A percentile compares a stretch with the other conserved stretches of the same genome.
phyloP scores from a whole-genome alignment of 78 protist genomes.

The Dictyostelium citrinum region DNA sequence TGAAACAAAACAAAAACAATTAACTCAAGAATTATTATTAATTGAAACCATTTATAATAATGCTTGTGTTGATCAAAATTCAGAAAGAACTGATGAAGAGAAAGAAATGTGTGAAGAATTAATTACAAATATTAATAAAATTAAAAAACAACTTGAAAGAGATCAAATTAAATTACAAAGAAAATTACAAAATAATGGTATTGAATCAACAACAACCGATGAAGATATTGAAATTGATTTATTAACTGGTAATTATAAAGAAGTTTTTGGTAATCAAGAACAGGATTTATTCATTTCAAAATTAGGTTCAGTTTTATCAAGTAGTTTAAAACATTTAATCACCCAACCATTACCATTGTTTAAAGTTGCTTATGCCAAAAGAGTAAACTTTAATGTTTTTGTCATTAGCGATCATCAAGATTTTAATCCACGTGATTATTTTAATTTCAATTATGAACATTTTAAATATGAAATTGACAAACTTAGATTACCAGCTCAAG shows the following conservation, averaged over 20 bases:
- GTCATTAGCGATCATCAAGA: slow-evolving; percentile 52
- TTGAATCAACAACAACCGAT: not conserved
- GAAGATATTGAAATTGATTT: slow-evolving; percentile 14
- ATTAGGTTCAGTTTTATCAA: slow-evolving; percentile 47
- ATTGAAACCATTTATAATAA: slow-evolving; percentile 10
- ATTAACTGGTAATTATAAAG: slow-evolving; percentile 41
- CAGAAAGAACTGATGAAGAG: not conserved
- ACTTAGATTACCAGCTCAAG: slow-evolving; percentile 53
- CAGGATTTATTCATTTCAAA: slow-evolving; percentile 37
- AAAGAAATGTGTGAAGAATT: not conserved
- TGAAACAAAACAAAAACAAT: not conserved
- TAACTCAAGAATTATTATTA: not conserved
- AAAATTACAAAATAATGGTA: not conserved
- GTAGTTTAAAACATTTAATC: slow-evolving; percentile 42
- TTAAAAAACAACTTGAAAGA: not conserved
- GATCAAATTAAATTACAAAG: not conserved
- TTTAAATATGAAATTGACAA: slow-evolving; percentile 66
- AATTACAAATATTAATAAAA: not conserved
- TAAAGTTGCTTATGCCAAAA: not conserved
- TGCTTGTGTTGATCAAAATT: not conserved
- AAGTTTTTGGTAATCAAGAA: slow-evolving; percentile 7
- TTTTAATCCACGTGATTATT: slow-evolving; percentile 49
- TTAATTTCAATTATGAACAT: slow-evolving; percentile 50
- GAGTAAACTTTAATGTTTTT: slow-evolving; percentile 60
- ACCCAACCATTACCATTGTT: slow-evolving; percentile 73